Percentiles rank a stretch among this genome's conserved stretches.
phyloP scores from a whole-genome alignment of 805 yeast species.

The Cyberlindnera maclurae region DNA sequence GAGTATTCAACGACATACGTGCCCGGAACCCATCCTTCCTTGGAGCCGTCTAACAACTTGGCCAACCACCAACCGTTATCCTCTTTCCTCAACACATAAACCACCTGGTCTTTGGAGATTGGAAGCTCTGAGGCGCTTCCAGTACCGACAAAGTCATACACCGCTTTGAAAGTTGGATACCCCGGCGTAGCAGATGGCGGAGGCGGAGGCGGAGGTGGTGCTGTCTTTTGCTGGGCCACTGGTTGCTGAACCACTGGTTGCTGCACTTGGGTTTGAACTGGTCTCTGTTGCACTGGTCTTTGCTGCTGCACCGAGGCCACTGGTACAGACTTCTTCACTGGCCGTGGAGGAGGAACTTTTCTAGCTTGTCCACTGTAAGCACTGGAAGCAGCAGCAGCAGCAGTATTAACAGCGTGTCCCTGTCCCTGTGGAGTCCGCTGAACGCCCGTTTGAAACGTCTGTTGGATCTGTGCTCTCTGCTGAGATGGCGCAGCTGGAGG shows the following conservation, averaged over 20 bases:
- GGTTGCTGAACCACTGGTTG: conserved; percentile 47
- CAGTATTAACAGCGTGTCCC: conserved; percentile 5
- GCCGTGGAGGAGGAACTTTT: conserved; percentile 23
- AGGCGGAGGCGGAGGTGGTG: conserved; percentile 77
- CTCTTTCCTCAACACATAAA: conserved; percentile 64
- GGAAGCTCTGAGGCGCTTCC: conserved; percentile 80
- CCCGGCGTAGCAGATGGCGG: conserved; percentile 53
- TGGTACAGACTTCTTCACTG: conserved; percentile 17
- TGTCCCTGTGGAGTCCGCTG: conserved; percentile 12
- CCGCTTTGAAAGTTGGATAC: conserved; percentile 75
- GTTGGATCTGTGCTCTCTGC: too few species aligned
- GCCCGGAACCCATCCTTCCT: conserved; percentile 97
- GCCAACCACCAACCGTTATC: conserved; percentile 95
- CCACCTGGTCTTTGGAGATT: conserved; percentile 65
- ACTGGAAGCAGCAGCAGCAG: conserved; percentile 31
- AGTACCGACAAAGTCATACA: conserved; percentile 83
- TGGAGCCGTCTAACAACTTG: conserved; percentile 61
- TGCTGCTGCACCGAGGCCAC: conserved; percentile 19
- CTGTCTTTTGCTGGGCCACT: conserved; percentile 33
- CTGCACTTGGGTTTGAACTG: conserved; percentile 55
- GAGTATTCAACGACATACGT: conserved; percentile 62
- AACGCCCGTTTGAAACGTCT: too few species aligned
- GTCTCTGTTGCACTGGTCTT: conserved; percentile 30
- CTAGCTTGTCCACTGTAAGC: conserved; percentile 29
- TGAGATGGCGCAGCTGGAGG: conserved; percentile 23